Evolutionary conservation across 2,329 filamentous ascomycete genomes (phyloP), one percentile per base, ranked within the genome.

Genomic region (Nemania sp.): DNA sequence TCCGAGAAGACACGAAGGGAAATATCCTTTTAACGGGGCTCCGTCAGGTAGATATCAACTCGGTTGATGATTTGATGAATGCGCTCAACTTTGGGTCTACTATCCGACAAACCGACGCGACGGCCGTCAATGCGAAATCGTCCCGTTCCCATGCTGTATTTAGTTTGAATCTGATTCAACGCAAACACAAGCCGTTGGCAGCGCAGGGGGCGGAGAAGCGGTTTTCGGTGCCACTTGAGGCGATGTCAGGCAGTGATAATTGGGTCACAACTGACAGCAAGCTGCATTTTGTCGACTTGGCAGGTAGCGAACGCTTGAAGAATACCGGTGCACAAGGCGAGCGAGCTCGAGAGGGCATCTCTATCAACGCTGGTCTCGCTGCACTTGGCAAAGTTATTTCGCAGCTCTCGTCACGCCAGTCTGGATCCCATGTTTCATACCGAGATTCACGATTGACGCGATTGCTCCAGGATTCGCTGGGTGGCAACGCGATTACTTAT

Each of bases 91-190:
- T 95, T 67, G 94, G 94, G 17, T 99, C 94, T 0, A 84, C 88
- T 20, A 96, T 99, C 68, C 89, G 94, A 56, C 94, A 99, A 70
- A 99, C 94, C 0, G 94, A 99, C 73, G 88, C 94, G 20, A 99
- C 94, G 2, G 94, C 93, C 3, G 94, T 97, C 68, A 99, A 99
- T 69, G 94, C 93, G 37, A 93, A 96, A 69, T 99, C 94, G 0
- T 99, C 94, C 9, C 91, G 94, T 60, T 99, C 94, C 1, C 94
- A 99, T 70, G 94, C 94, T 28, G 92, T 99, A 24, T 97, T 99
- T 73, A 97, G 91, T 68, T 77, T 99, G 58, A 97, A 97, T 66
- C 80, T 99, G 6, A 80, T 97, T 6, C 90, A 97, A 75, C 89
- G 89, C 66, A 94, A 90, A 73, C 80, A 71, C 62, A 84, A 84